Base-by-base conservation (phyloP, 2,329 filamentous ascomycete genomes). In the Xylariomycetidae sp. region DNA sequence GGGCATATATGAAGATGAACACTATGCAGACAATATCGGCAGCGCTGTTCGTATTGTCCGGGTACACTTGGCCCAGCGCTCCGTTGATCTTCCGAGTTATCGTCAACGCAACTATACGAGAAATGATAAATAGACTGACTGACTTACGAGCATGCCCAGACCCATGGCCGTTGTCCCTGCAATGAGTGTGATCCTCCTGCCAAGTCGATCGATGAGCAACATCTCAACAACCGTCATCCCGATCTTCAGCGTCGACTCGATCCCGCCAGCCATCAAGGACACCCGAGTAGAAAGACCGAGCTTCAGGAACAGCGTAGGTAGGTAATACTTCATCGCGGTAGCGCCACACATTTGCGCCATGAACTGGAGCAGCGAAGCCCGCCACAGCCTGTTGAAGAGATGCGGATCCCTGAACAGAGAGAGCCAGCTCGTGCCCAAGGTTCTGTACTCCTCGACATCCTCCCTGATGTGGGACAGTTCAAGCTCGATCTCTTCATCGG, bases 331-430 rank as follows among this genome's bases (percentile, higher is more conserved):
- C 62, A 78, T 77, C 3, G 72, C 72, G 0, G 72, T 72, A 11
- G 72, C 72, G 14, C 74, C 74, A 42, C 71, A 76, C 69, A 77
- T 72, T 44, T 76, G 72, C 0, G 71, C 69, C 69, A 78, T 72
- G 52, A 78, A 77, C 49, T 77, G 73, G 5, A 78, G 59, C 2
- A 77, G 54, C 0, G 70, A 64, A 2, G 72, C 72, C 13, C 74
- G 64, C 75, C 74, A 78, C 11, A 79, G 58, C 1, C 74, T 63
- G 11, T 66, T 61, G 46, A 70, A 70, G 1, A 78, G 56, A 10
- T 62, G 54, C 11, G 57, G 52, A 18, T 74, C 58, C 4, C 59
- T 63, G 50, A 78, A 72, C 1, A 78, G 61, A 6, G 61, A 62
- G n/a, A 58, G 59, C 65, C 63, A 69, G 22, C 43, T 59, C 31